Conservation (phyloP, 768 basidiomycete species). For the Russula abietina region DNA sequence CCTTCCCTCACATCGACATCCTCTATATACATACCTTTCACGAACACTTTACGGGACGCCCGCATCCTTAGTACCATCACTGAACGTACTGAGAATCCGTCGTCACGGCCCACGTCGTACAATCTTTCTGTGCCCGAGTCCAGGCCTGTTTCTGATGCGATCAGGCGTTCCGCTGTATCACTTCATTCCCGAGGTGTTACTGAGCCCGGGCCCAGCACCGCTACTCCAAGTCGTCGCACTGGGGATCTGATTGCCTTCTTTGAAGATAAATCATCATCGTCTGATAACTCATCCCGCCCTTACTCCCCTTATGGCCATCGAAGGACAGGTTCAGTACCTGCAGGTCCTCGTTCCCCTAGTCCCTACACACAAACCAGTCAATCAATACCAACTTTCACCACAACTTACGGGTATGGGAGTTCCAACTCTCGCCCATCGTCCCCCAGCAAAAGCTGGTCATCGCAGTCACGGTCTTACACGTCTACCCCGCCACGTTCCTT, state of each 20-base stretch:
- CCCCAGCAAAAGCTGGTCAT: constrained; percentile 40
- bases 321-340: constrained; percentile 45
- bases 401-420: constrained; percentile 34
- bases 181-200: constrained; percentile 52
- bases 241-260: constrained; percentile 73
- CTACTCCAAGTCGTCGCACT: constrained; percentile 49
- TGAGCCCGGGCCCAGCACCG: constrained; percentile 39
- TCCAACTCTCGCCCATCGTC: constrained; percentile 44
- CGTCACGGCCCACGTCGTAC: constrained; percentile 50
- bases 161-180: constrained; percentile 39
- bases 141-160: constrained; percentile 37
- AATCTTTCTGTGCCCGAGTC: constrained; percentile 28
- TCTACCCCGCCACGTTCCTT: constrained; percentile 31
- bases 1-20: constrained; percentile 22
- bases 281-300: constrained; percentile 29
- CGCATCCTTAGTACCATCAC: constrained; percentile 66
- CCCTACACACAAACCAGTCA: constrained; percentile 35
- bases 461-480: constrained; percentile 30
- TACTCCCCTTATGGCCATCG: constrained; percentile 39
- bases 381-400: constrained; percentile 39
- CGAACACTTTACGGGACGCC: constrained; percentile 42
- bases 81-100: constrained; percentile 65
- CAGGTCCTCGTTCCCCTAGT: constrained; percentile 36
- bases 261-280: constrained; percentile 47
- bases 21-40: constrained; percentile 26